Base-by-base conservation (phyloP, 805 yeast species). In the Kurtzmaniella cleridarum region DNA sequence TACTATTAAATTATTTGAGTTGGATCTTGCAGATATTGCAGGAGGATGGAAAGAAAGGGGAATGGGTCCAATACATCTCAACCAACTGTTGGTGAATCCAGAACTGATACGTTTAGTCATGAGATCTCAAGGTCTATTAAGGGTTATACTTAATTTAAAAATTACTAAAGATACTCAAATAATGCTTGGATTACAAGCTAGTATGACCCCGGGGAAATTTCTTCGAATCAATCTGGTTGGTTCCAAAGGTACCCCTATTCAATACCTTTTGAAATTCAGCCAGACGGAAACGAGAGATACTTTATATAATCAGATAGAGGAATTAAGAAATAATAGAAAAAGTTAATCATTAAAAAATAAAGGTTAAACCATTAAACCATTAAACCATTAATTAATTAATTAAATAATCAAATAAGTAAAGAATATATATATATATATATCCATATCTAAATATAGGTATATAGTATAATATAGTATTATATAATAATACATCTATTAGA, bases 1-100 rank as follows among this genome's bases (percentile, higher is more conserved):
- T 29, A 79, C 83, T 35, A 87, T 95, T 3, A 87, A 90, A 54
- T 64, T 93, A 20, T 93, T 90, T 55, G 79, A 76, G 24, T 64
- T 87, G 49, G 84, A 85, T 51, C 65, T 90, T 24, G 65, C 81
- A 0, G 74, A 79, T 28, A 69, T 84, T 3, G 57, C 74, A 7
- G 78, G 73, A 13, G 96, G 96, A 2, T 93, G 98, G 98, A 93
- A 87, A 57, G 98, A 93, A 61, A 78, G 93, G 53, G 98, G 98
- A 17, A 71, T 84, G 31, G 98, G 98, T 2, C 73, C 78, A 3
- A 63, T 93, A n/a, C 95, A 87, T 55, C 73, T 93, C 18, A 91
- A 93, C 59, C 67, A 66, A 45, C 59, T 69, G 2, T 44, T 51
- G 18, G 45, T 49, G 9, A 62, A 64, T 33, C 53, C 60, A 7